phyloP scores from a whole-genome alignment of 306 rosid genomes.

The Arachis stenosperma region DNA sequence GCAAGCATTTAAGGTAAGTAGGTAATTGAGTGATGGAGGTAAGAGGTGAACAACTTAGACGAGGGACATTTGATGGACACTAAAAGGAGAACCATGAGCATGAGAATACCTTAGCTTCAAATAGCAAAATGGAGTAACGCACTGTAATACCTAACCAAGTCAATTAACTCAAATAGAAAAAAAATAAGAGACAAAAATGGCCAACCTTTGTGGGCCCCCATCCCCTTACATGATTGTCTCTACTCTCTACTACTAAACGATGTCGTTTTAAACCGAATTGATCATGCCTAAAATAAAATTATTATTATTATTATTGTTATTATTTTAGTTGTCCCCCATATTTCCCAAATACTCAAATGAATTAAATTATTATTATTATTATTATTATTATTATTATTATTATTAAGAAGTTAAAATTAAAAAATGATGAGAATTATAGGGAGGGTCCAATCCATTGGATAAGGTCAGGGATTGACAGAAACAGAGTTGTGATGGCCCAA shows the following conservation, averaged over 20 bases:
- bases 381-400: no score
- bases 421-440: slow-evolving; percentile 8
- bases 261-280: not conserved
- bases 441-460: slow-evolving; percentile 32
- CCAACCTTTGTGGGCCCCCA: slow-evolving; percentile 45
- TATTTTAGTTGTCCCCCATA: no score
- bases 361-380: no score
- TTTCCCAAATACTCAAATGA: no score
- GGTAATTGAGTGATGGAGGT: not conserved
- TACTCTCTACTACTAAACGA: slow-evolving; percentile 2
- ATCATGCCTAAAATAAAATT: no score
- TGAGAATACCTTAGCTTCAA: slow-evolving; percentile 3
- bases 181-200: slow-evolving; percentile 13
- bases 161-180: slow-evolving; percentile 1
- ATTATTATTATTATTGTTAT: no score
- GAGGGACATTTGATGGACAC: slow-evolving; percentile 43
- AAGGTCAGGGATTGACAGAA: slow-evolving; percentile 43
- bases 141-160: not conserved
- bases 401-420: not conserved
- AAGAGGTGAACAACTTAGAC: not conserved
- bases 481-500: slow-evolving; percentile 42
- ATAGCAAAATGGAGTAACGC: slow-evolving; percentile 10
- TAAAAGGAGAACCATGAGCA: slow-evolving; percentile 1
- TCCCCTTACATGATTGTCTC: not conserved
- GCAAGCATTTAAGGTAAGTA: not conserved